phyloP scores from a whole-genome alignment of 2,329 filamentous ascomycete genomes.

The Trichoderma koningiopsis region DNA sequence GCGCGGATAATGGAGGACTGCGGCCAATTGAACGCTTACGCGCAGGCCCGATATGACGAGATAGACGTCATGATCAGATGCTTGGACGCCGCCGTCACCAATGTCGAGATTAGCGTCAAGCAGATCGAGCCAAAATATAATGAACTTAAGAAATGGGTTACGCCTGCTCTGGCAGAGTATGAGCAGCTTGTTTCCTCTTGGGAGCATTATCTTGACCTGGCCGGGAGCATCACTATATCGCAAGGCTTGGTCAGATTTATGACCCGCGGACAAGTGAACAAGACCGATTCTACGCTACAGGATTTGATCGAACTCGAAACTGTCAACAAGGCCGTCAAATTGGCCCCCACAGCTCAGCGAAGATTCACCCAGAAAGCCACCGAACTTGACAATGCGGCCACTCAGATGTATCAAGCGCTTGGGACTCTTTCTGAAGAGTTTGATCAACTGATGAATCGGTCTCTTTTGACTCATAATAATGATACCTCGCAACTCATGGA shows the following conservation, averaged over 20 bases:
- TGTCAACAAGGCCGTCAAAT: constrained; percentile 69
- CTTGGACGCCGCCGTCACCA: constrained; percentile 81
- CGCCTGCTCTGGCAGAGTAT: constrained; percentile 68
- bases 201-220: constrained; percentile 68
- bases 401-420: constrained; percentile 62
- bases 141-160: constrained; percentile 72
- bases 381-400: constrained; percentile 62
- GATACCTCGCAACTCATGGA: constrained; percentile 72
- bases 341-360: constrained; percentile 60
- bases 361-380: constrained; percentile 62
- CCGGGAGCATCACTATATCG: constrained; percentile 66
- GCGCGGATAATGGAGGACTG: constrained; percentile 70
- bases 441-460: constrained; percentile 58
- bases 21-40: constrained; percentile 61
- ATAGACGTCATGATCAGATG: constrained; percentile 77
- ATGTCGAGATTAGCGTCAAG: constrained; percentile 75
- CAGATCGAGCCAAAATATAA: constrained; percentile 70
- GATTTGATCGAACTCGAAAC: constrained; percentile 76
- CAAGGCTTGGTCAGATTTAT: constrained; percentile 67
- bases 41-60: constrained; percentile 69
- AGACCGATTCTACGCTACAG: constrained; percentile 62
- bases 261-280: constrained; percentile 50
- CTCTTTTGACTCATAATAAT: constrained; percentile 57
- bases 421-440: constrained; percentile 65
- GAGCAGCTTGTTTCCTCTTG: constrained; percentile 63